phyloP scores from a whole-genome alignment of 2,329 filamentous ascomycete genomes.

The Microdochium nivale region DNA sequence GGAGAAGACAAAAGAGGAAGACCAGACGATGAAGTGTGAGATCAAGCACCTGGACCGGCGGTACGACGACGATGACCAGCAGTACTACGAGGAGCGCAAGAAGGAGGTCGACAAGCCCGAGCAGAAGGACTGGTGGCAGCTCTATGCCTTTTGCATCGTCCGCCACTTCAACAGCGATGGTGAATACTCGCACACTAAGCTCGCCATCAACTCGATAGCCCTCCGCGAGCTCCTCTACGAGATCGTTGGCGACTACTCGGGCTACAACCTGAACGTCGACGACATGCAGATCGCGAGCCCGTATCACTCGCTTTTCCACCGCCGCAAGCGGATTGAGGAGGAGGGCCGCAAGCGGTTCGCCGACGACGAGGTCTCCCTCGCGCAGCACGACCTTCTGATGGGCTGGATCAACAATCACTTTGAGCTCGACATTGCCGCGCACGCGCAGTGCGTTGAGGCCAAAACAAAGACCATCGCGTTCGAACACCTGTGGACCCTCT shows the following conservation, averaged over 20 bases:
- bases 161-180: slow-evolving; percentile 9
- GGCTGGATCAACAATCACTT: slow-evolving; percentile 21
- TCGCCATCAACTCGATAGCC: slow-evolving; percentile 19
- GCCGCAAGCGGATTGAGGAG: slow-evolving; percentile 12
- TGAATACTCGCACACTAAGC: slow-evolving; percentile 10
- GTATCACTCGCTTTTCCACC: slow-evolving; percentile 18
- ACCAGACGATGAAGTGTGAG: slow-evolving; percentile 20
- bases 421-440: slow-evolving; percentile 14
- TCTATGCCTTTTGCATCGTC: slow-evolving; percentile 21
- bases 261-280: slow-evolving; percentile 11
- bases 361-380: slow-evolving; percentile 13
- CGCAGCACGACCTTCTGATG: slow-evolving; percentile 17
- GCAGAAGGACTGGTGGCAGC: slow-evolving; percentile 14
- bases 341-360: slow-evolving; percentile 17
- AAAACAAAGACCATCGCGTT: slow-evolving; percentile 15
- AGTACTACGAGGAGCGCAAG: slow-evolving; percentile 16
- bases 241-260: slow-evolving; percentile 16
- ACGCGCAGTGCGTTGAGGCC: slow-evolving; percentile 13
- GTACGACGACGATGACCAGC: slow-evolving; percentile 16
- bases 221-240: slow-evolving; percentile 17
- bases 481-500: slow-evolving; percentile 20
- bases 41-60: slow-evolving; percentile 16
- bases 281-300: slow-evolving; percentile 5
- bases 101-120: slow-evolving; percentile 11
- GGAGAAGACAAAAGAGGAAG: slow-evolving; percentile 3